Conservation (phyloP, 2,329 filamentous ascomycete genomes). For the Periconia sp. region DNA sequence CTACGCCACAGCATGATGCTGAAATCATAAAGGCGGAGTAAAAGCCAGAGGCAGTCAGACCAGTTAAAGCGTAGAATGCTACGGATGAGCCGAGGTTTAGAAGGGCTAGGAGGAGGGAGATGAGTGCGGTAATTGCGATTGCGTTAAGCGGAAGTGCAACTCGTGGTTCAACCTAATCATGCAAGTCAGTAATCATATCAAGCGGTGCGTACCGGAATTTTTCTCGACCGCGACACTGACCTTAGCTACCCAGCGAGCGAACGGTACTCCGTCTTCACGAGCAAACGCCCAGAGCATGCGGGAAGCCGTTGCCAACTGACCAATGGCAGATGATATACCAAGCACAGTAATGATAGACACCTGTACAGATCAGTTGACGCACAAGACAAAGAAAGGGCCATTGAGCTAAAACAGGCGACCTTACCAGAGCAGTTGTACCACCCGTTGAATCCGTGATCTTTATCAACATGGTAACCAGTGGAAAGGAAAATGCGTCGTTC, state of each 20-base stretch:
- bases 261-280: conserved; percentile 19
- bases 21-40: conserved; percentile 17
- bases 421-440: background rate
- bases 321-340: conserved; percentile 4
- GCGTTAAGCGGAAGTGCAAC: conserved; percentile 42
- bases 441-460: background rate
- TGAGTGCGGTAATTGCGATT: conserved; percentile 27
- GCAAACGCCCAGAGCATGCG: conserved; percentile 22
- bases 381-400: background rate
- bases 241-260: conserved; percentile 18
- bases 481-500: background rate
- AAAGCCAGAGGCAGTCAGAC: conserved; percentile 10
- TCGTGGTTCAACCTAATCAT: conserved; percentile 13
- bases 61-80: conserved; percentile 14
- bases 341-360: conserved; percentile 14
- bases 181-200: background rate
- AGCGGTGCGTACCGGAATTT: background rate
- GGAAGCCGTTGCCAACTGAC: conserved; percentile 12
- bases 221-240: conserved; percentile 1
- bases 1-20: conserved; percentile 10
- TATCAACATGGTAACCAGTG: background rate
- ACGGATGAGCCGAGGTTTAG: conserved; percentile 11
- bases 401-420: background rate
- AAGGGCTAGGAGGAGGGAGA: conserved; percentile 12
- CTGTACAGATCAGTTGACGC: conserved; percentile 1